Base-by-base conservation (phyloP, 2,329 filamentous ascomycete genomes). In the Orbilia quercus region DNA sequence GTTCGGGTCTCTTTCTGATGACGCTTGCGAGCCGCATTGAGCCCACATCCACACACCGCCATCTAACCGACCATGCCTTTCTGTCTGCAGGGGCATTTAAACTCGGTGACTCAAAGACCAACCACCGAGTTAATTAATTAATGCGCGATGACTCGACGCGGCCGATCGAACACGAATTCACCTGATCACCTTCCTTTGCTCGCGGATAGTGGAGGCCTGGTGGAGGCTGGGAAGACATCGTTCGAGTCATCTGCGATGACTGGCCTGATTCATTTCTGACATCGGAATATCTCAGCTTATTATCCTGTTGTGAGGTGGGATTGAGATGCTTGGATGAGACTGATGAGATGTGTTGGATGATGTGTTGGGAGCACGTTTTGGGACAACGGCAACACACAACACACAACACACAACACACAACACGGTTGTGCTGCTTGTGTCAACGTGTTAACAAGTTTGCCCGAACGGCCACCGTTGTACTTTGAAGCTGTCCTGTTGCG, bases 401-500 rank as follows among this genome's bases (percentile, higher is more conserved):
- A 45, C 54, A 40, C 31, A 22, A 20, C 5, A 12, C 4, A 16
- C 4, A 44, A 9, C 28, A 69, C 55, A 55, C 64, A 69, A 34
- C 44, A 53, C 28, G 34, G 31, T 14, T 6, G n/a, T 14, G 3
- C 4, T 25, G 55, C 7, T 44, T 50, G 45, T 58, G 67, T 72
- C 67, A 72, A 72, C 67, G 67, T 72, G 67, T 72, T 72, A 53
- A 58, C 66, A 63, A 58, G 44, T 44, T 64, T 42, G 40, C n/a
- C 47, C 34, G 25, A 31, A 31, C 28, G 28, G 28, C 28, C 28
- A 31, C 28, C 28, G 28, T 31, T n/a, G n/a, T n/a, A n/a, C 28
- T 42, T 11, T 20, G 18, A 18, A 22, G 11, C 18, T 11, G 5
- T 28, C 25, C 44, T 9, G 53, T 36, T 18, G 53, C 53, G 12